A percentile compares a stretch with the other conserved stretches of the same genome.
phyloP scores from a whole-genome alignment of 1,284 basidiomycete genomes.

The Polyporus tsugae region DNA sequence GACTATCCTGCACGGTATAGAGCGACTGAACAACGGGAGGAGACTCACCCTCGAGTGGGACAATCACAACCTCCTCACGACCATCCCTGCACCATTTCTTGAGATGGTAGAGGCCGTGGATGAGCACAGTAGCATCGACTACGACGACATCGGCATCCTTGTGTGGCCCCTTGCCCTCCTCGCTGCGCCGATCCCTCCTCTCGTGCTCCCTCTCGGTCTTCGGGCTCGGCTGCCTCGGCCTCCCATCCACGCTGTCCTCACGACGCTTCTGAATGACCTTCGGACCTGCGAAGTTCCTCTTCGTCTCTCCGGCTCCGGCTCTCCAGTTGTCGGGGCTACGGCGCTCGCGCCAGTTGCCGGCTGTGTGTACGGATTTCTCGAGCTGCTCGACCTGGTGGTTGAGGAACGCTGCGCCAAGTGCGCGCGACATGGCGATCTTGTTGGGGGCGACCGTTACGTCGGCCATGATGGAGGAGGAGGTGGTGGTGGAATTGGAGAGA shows the following conservation, averaged over 20 bases:
- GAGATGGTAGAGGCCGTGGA: constrained; percentile 84
- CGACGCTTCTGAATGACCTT: constrained; percentile 38
- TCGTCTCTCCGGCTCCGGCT: constrained; percentile 42
- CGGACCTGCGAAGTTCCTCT: constrained; percentile 21
- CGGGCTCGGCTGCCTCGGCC: constrained; percentile 31
- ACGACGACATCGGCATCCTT: constrained; percentile 81
- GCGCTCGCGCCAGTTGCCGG: constrained; percentile 66
- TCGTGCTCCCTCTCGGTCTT: constrained; percentile 35
- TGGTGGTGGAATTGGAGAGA: constrained; percentile 14
- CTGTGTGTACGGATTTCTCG: constrained; percentile 74
- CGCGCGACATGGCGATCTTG: constrained; percentile 81
- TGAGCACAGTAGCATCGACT: constrained; percentile 87
- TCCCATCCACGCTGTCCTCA: constrained; percentile 28
- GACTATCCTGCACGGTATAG: too few species aligned
- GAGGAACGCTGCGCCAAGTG: constrained; percentile 83
- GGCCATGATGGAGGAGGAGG: constrained; percentile 29
- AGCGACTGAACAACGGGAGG: background rate
- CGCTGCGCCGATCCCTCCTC: constrained; percentile 42
- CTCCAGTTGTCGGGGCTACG: constrained; percentile 32
- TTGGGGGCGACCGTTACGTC: constrained; percentile 44
- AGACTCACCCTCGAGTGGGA: constrained; percentile 88
- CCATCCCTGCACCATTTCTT: constrained; percentile 84
- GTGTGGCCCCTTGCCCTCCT: constrained; percentile 45
- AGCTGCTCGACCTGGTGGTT: constrained; percentile 86
- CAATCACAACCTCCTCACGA: constrained; percentile 74